phyloP scores from a whole-genome alignment of 75 land plant genomes.

The Picea sitchensis region DNA sequence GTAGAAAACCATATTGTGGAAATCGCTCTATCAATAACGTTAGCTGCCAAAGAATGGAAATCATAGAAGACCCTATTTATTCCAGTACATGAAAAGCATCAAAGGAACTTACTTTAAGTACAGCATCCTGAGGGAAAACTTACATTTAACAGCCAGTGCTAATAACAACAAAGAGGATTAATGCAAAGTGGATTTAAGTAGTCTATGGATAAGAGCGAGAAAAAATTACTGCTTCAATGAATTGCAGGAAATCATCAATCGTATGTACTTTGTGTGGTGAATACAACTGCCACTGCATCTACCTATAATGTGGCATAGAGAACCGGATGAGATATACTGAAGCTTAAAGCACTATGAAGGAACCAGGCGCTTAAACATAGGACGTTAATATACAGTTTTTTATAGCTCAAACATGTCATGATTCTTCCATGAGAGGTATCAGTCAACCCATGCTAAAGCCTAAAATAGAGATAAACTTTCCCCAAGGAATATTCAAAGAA shows the following conservation, averaged over 20 bases:
- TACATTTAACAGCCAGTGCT: neutral
- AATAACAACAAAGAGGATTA: neutral
- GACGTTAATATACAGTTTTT: neutral
- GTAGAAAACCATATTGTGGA: neutral
- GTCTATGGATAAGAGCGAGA: neutral
- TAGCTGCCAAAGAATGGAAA: neutral
- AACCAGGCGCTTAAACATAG: neutral
- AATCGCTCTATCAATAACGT: neutral
- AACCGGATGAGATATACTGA: neutral
- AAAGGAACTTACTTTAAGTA: neutral
- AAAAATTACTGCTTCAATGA: neutral
- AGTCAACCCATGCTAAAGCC: neutral
- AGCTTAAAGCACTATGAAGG: neutral
- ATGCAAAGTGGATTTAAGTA: neutral
- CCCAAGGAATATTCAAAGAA: neutral
- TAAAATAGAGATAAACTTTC: neutral
- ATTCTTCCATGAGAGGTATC: conserved; percentile 3
- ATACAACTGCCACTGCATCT: neutral
- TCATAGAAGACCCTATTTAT: neutral
- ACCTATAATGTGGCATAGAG: neutral
- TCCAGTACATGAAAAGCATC: neutral
- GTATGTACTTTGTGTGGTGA: neutral
- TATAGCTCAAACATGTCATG: neutral
- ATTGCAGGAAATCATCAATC: neutral
- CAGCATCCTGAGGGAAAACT: neutral